Percentiles rank a stretch among this genome's conserved stretches.
Evolutionary conservation across 345 rosid genomes (phyloP).

Genomic region (Salix viminalis): DNA sequence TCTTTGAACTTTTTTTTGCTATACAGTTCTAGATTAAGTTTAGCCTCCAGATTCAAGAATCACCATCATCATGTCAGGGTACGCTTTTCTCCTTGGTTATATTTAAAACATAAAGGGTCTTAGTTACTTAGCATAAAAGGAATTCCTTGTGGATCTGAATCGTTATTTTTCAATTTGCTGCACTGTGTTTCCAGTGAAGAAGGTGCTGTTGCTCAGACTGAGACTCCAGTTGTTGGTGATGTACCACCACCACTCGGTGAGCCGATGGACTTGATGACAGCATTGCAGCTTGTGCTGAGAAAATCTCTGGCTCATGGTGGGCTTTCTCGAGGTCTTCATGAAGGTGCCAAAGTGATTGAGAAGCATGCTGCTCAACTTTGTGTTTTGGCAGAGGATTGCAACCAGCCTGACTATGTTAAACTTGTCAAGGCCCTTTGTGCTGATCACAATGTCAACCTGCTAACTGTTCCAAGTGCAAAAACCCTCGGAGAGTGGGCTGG

Average conservation of each 20-base stretch:
- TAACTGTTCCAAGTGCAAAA: constrained; percentile 77
- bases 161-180: background rate
- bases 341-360: constrained; percentile 72
- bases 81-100: background rate
- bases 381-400: constrained; percentile 80
- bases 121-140: background rate
- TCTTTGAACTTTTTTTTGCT: background rate
- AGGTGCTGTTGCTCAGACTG: constrained; percentile 41
- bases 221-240: constrained; percentile 19
- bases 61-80: background rate
- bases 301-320: constrained; percentile 71
- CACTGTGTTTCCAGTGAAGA: constrained; percentile 48
- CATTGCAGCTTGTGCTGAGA: constrained; percentile 68
- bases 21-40: background rate
- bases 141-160: background rate
- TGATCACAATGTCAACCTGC: constrained; percentile 56
- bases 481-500: constrained; percentile 95
- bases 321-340: constrained; percentile 69
- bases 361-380: constrained; percentile 69
- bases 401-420: constrained; percentile 78
- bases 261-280: constrained; percentile 72
- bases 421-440: constrained; percentile 75
- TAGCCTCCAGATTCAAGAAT: background rate
- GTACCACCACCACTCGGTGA: constrained; percentile 45
- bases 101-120: background rate